Conservation (phyloP, 768 basidiomycete genomes). For the Paxillus ammoniavirescens region DNA sequence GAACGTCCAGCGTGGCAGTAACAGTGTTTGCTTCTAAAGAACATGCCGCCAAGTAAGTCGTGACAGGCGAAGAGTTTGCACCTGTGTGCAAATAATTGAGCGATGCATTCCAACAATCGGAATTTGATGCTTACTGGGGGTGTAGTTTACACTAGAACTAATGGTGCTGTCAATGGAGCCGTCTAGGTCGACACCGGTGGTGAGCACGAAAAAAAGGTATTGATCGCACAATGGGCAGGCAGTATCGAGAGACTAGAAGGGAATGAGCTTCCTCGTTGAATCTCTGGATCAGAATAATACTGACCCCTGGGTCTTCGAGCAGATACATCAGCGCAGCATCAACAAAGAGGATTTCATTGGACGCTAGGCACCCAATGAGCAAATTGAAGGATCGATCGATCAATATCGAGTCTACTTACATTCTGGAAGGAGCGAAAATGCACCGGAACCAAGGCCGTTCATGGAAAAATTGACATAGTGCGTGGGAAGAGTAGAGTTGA, state of each 20-base stretch:
- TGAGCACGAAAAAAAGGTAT: constrained; percentile 9
- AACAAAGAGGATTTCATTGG: too few relatives aligned
- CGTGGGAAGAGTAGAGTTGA: too few relatives aligned
- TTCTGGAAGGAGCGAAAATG: not conserved
- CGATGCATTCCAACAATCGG: not conserved
- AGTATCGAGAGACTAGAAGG: too few relatives aligned
- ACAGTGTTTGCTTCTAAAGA: not conserved
- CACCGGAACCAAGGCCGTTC: not conserved
- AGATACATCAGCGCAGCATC: too few relatives aligned
- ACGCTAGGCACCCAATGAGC: too few relatives aligned
- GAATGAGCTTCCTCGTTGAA: not conserved
- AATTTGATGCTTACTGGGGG: not conserved
- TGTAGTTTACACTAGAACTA: not conserved
- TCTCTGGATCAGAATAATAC: too few relatives aligned
- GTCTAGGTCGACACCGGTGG: constrained; percentile 8
- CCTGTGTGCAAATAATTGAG: not conserved
- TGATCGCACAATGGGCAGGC: not conserved
- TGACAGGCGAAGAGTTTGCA: not conserved
- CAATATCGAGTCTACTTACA: not conserved
- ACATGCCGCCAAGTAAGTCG: constrained; percentile 9
- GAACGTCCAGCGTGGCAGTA: constrained; percentile 4
- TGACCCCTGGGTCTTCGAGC: too few relatives aligned
- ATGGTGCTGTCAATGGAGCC: not conserved
- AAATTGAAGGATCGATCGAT: too few relatives aligned
- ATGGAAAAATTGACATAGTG: not conserved